Evolutionary conservation across 176 grass and related monocot genomes (phyloP).

Genomic region (Paspalum vaginatum): DNA sequence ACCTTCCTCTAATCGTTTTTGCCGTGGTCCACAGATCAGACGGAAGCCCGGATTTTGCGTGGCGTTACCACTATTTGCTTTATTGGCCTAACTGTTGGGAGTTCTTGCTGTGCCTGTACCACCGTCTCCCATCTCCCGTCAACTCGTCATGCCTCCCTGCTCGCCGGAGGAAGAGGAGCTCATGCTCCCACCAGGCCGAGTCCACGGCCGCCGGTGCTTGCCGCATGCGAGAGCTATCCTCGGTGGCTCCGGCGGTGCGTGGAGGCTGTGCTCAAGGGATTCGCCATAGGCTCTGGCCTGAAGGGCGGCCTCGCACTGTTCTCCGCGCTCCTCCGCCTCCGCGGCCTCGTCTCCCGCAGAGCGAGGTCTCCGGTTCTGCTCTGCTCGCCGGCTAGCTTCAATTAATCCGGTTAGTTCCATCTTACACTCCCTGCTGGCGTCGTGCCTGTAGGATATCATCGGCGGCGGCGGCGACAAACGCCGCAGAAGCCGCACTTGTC

Average conservation of each 20-base stretch:
- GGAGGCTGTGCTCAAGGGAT: conserved; percentile 71
- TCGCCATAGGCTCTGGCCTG: conserved; percentile 74
- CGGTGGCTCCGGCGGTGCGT: conserved; percentile 66
- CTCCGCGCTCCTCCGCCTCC: conserved; percentile 70
- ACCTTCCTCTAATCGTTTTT: no score
- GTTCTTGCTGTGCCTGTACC: no score
- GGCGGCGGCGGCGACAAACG: conserved; percentile 47
- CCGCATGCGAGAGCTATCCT: conserved; percentile 34
- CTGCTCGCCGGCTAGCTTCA: no score
- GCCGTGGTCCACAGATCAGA: no score
- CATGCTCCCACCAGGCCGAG: background rate
- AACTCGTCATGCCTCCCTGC: no score
- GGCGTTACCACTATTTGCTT: no score
- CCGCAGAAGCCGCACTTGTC: conserved; percentile 54
- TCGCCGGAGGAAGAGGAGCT: background rate
- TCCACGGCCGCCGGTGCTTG: background rate
- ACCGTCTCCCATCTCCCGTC: no score
- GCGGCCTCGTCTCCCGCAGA: conserved; percentile 64
- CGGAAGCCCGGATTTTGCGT: no score
- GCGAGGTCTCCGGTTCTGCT: conserved; percentile 4
- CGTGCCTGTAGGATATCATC: no score
- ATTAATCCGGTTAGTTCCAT: no score
- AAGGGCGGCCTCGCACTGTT: conserved; percentile 72
- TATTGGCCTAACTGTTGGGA: no score
- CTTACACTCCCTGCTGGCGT: no score